Conservation (phyloP, 1,284 basidiomycete genomes). For the Leccinum fallax region DNA sequence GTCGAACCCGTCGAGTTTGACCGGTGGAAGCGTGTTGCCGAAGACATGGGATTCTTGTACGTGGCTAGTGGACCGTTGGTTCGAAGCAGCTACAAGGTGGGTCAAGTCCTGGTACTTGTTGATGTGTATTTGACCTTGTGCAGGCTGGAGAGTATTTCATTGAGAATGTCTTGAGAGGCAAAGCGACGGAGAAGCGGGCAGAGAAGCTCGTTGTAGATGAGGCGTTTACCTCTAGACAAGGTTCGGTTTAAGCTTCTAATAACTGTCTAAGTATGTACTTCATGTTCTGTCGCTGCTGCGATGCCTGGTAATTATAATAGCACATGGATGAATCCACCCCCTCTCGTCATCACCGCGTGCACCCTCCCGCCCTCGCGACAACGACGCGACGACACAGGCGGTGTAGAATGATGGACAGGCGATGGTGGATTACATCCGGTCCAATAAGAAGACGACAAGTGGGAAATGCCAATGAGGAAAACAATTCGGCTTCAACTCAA, state of each 20-base stretch:
- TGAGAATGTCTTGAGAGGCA: slow-evolving; percentile 81
- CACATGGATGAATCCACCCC: neutral
- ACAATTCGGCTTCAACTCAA: no score
- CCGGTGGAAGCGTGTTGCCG: slow-evolving; percentile 87
- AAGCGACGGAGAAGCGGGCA: slow-evolving; percentile 48
- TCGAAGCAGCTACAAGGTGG: slow-evolving; percentile 94
- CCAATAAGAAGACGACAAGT: neutral
- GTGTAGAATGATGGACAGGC: neutral
- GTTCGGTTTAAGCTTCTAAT: slow-evolving; percentile 9
- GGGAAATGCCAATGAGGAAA: no score
- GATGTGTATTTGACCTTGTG: slow-evolving; percentile 9
- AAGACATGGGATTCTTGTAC: slow-evolving; percentile 95
- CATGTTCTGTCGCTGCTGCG: neutral
- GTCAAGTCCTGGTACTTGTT: slow-evolving; percentile 17
- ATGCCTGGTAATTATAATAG: slow-evolving; percentile 5
- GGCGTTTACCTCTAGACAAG: slow-evolving; percentile 4
- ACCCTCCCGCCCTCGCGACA: neutral
- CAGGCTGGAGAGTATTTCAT: slow-evolving; percentile 93
- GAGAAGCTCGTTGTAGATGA: slow-evolving; percentile 37
- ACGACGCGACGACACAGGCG: neutral
- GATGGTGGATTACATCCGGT: neutral
- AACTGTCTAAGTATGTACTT: slow-evolving; percentile 1
- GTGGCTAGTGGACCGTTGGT: slow-evolving; percentile 97
- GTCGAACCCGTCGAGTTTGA: slow-evolving; percentile 94
- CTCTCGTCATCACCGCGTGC: neutral